Base-by-base conservation (phyloP, 2,329 filamentous ascomycete species). In the Pestalotiopsis sp. region DNA sequence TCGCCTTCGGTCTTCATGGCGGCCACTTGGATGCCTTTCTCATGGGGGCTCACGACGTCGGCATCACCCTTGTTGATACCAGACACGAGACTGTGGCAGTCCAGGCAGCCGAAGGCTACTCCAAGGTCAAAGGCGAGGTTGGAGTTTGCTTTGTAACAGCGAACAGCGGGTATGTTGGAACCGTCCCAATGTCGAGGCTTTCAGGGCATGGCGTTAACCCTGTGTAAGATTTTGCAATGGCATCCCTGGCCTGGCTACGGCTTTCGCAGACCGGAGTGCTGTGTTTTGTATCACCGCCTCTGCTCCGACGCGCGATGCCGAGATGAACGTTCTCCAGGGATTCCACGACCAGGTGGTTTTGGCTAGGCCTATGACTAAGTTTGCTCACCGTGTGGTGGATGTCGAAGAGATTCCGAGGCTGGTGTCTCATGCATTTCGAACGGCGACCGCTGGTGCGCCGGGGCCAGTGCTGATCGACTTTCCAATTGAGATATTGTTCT, bases 1-100 rank as follows among this genome's bases (percentile, higher is more conserved):
- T 84, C 20, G 80, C 81, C 1, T 85, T 85, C 68, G 83, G 83
- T 23, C 73, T 85, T 12, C 83, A 85, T 70, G 83, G 83, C 2
- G 82, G 83, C 9, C 82, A 85, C 71, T 77, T 85, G 1, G 83
- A 85, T 74, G 82, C 83, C 14, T 85, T 85, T 69, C 74, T 85
- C 2, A 78, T 84, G 73, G 83, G 82, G 6, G 82, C 80, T 66
- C 76, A 78, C 4, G 75, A 78, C 25, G 69, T 75, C 14, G 82
- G 79, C 13, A 84, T 85, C 61, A 76, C 76, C 5, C 76, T 85
- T 2, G 75, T 85, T 27, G 82, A 85, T 69, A 84, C 81, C 0
- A 73, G 83, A 57, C 83, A 85, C 71, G 83, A 85, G 71, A 83
- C 83, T 1, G 81, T 80, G 14, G 83, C 83, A 13, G 81, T 85